Evolutionary conservation across 495 filamentous ascomycete species (phyloP), one percentile per base, ranked within the genome.

Genomic region (Letharia columbiana): DNA sequence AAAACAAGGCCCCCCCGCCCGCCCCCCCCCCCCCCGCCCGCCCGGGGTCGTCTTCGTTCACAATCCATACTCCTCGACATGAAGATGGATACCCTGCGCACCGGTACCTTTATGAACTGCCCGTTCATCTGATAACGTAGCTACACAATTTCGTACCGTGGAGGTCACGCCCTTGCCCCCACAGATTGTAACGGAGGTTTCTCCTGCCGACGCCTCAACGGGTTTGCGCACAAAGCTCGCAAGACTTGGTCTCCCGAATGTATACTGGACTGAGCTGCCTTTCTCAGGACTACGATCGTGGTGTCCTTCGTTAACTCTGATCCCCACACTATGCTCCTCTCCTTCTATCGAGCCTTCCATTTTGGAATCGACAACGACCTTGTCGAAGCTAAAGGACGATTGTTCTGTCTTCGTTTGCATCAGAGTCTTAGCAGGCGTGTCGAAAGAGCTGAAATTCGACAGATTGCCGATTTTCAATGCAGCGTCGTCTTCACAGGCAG

Each of bases 101-200:
- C 92, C 91, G 0, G 89, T 94, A 12, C 92, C 92, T 71, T 96
- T 96, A 69, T 96, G 91, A 45, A 96, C 89, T 1, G 89, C 92
- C 61, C 92, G 77, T 75, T 96, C 92, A 75, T 96, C 89, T 67
- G 89, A 89, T 58, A 96, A 71, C 20, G 76, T 80, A 0, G 87
- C 89, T 2, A 90, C 88, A 60, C 79, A 85, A 40, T 83, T 84
- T 49, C 91, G 80, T 3, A 89, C 84, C 63, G 83, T 80, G 40
- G 85, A 80, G 6, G 86, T 83, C 63, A 96, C 70, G 1, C 86
- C 86, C 35, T 76, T 76, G 9, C 89, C 89, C 42, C 92, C 91
- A 69, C 92, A 96, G 1, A 90, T 90, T 0, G 90, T 88, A 0
- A 96, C 89, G 0, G 87, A 89, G 20, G 84, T 91, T 79, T 96